Evolutionary conservation across 768 basidiomycete species (phyloP).

Genomic region (Calvatia gigantea): DNA sequence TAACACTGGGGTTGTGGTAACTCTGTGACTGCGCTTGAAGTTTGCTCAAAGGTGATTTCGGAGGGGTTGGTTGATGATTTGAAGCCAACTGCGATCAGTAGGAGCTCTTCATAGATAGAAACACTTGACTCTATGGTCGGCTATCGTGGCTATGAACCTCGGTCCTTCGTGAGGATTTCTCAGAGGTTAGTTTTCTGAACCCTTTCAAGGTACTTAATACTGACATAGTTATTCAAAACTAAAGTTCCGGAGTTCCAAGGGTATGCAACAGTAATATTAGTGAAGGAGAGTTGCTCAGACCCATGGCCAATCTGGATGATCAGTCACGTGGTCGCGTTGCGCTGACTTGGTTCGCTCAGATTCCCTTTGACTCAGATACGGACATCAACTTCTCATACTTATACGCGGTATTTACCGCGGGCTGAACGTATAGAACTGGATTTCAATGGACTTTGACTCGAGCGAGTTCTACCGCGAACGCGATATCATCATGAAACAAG

Average conservation of each 20-base stretch:
- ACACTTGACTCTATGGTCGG: neutral
- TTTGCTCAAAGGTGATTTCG: neutral
- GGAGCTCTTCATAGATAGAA: neutral
- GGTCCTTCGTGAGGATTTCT: neutral
- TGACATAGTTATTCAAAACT: no score
- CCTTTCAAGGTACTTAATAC: neutral
- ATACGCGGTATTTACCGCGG: neutral
- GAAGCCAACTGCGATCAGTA: neutral
- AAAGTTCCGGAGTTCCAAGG: no score
- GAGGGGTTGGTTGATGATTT: no score
- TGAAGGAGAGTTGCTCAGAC: no score
- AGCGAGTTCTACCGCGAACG: constrained; percentile 54
- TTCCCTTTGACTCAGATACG: constrained; percentile 9
- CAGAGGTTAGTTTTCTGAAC: neutral
- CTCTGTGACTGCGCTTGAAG: neutral
- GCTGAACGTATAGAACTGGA: constrained; percentile 7
- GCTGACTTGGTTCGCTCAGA: constrained; percentile 9
- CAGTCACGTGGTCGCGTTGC: constrained; percentile 12
- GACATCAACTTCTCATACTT: constrained; percentile 5
- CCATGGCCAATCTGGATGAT: neutral
- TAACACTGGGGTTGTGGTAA: neutral
- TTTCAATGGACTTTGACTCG: constrained; percentile 27
- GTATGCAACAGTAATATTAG: no score
- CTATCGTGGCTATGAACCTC: constrained; percentile 4
- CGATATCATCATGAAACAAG: constrained; percentile 48